Conservation (phyloP, 1,139 yeast species). For the Geotrichum phurueaensis region DNA sequence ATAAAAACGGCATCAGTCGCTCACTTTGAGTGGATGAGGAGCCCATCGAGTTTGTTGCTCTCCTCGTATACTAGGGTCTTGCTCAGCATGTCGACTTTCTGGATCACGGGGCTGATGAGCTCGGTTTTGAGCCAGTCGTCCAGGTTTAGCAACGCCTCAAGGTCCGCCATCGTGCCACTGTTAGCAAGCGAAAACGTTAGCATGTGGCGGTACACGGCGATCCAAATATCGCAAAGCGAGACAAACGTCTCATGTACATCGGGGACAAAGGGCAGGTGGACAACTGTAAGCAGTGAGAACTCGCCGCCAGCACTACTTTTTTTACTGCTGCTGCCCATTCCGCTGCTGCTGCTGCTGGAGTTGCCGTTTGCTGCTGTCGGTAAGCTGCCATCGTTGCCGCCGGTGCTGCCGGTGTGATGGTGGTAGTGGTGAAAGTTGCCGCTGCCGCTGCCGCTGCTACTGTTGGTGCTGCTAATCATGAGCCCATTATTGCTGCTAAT, state of each 20-base stretch:
- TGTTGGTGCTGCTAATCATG: background rate
- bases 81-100: constrained; percentile 27
- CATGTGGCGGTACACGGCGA: constrained; percentile 27
- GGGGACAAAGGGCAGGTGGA: constrained; percentile 31
- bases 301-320: too few species aligned
- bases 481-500: background rate
- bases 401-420: constrained; percentile 6
- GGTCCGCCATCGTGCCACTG: constrained; percentile 2
- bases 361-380: background rate
- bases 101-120: constrained; percentile 28
- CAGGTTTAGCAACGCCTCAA: constrained; percentile 22
- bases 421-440: background rate
- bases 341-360: background rate
- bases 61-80: constrained; percentile 27
- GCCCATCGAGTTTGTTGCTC: constrained; percentile 25
- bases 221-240: constrained; percentile 28
- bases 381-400: too few species aligned
- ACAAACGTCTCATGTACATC: constrained; percentile 31
- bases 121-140: constrained; percentile 28
- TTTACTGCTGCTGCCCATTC: background rate
- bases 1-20: too few species aligned
- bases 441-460: background rate
- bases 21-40: constrained; percentile 22
- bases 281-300: constrained; percentile 23
- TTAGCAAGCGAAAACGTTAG: constrained; percentile 19